These are phyloP conservation scores for Fusarium sp. DNA, from an alignment of 2,329 filamentous ascomycete species.

Conservation along the genomic window DNA sequence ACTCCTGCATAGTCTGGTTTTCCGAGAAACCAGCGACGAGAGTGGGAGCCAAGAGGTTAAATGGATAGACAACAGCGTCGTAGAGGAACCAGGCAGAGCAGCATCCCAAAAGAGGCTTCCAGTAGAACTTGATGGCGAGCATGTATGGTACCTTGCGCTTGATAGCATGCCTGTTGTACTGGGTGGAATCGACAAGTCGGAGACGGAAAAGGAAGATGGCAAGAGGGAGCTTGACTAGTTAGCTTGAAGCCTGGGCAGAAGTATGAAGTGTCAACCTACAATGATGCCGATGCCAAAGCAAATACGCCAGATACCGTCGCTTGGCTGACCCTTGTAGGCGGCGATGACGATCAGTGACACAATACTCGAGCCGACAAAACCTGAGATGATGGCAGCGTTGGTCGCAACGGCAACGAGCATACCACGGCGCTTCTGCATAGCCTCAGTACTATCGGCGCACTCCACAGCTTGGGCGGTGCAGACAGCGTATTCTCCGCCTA, in stretches of 20 bases:
- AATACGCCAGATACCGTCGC: constrained; percentile 55
- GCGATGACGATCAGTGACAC: constrained; percentile 47
- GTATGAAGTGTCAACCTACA: not conserved
- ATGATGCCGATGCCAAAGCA: constrained; percentile 59
- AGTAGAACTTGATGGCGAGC: constrained; percentile 61
- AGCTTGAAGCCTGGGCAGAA: not conserved
- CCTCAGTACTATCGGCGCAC: constrained; percentile 4
- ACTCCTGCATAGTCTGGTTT: constrained; percentile 13
- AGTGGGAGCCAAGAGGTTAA: constrained; percentile 51
- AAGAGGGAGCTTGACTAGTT: constrained; percentile 51
- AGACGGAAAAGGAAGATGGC: constrained; percentile 64
- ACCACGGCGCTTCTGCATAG: constrained; percentile 4
- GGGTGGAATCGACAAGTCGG: constrained; percentile 60
- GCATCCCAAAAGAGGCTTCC: constrained; percentile 61
- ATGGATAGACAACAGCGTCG: constrained; percentile 57
- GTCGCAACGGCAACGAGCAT: constrained; percentile 5
- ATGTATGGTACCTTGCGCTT: constrained; percentile 59
- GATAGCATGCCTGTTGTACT: constrained; percentile 61
- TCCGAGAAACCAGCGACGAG: constrained; percentile 38
- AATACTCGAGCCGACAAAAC: constrained; percentile 56
- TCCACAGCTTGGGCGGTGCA: not conserved
- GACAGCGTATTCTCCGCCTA: not conserved
- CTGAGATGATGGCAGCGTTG: constrained; percentile 46
- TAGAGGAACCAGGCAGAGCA: constrained; percentile 65
- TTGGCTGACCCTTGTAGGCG: constrained; percentile 1